Evolutionary conservation across 192 early-diverging fungal genomes (phyloP).

Genomic region (Mortierella claussenii): DNA sequence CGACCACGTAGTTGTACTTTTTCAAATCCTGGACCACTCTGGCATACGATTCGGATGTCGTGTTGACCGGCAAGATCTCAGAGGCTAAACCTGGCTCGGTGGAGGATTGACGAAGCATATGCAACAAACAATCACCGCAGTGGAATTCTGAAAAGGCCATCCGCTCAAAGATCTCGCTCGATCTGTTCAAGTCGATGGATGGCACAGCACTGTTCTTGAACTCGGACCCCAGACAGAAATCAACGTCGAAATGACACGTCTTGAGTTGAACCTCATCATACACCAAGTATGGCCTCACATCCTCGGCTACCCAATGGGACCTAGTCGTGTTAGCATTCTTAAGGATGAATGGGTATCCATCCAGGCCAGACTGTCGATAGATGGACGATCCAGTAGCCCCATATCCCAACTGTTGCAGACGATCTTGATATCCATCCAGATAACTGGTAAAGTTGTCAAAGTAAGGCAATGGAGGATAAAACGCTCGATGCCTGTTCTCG

Average conservation of each 20-base stretch:
- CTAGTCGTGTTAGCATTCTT: background rate
- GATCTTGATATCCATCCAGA: background rate
- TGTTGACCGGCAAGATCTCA: slow-evolving; percentile 25
- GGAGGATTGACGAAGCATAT: slow-evolving; percentile 27
- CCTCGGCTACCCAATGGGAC: too few species aligned
- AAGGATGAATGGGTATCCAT: slow-evolving; percentile 48
- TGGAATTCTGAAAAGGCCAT: slow-evolving; percentile 42
- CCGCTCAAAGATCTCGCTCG: slow-evolving; percentile 19
- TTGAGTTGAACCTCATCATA: background rate
- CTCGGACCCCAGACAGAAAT: slow-evolving; percentile 24
- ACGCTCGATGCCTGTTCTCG: background rate
- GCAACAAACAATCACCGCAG: slow-evolving; percentile 53
- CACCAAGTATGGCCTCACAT: background rate
- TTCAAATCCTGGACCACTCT: slow-evolving; percentile 13
- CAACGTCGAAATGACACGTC: slow-evolving; percentile 20
- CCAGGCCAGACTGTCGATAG: slow-evolving; percentile 26
- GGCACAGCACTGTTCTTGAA: slow-evolving; percentile 9
- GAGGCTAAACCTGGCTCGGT: slow-evolving; percentile 11
- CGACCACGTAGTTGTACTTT: slow-evolving; percentile 44
- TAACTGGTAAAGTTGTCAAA: slow-evolving; percentile 1
- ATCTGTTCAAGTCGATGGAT: slow-evolving; percentile 1
- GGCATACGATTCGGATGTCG: slow-evolving; percentile 6
- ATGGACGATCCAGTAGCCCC: background rate
- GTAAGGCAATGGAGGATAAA: background rate
- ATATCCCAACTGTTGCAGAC: slow-evolving; percentile 3